Evolutionary conservation across 805 yeast genomes (phyloP).

Genomic region (Maudiozyma turicensis): DNA sequence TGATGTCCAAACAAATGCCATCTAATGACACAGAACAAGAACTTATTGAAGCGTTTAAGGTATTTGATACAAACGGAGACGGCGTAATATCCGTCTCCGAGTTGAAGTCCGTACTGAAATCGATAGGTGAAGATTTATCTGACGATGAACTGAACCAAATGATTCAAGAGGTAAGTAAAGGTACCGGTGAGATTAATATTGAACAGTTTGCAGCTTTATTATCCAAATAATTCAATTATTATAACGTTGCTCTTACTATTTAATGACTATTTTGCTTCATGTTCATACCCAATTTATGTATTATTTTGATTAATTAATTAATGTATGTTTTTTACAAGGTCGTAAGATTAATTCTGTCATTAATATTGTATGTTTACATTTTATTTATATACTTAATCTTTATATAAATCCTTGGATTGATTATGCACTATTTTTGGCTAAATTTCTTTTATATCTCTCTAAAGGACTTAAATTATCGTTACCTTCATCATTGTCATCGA

Average conservation of each 20-base stretch:
- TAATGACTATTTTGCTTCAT: background rate
- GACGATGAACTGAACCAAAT: slow-evolving; percentile 95
- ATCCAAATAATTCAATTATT: slow-evolving; percentile 41
- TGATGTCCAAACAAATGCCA: slow-evolving; percentile 86
- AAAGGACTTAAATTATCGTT: background rate
- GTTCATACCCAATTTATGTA: background rate
- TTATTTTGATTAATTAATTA: too few species aligned
- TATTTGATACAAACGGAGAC: slow-evolving; percentile 91
- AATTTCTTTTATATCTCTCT: slow-evolving; percentile 3
- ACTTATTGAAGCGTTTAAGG: slow-evolving; percentile 94
- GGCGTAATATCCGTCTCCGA: slow-evolving; percentile 94
- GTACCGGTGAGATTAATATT: slow-evolving; percentile 93
- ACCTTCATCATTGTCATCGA: background rate
- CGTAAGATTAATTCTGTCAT: too few species aligned
- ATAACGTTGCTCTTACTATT: background rate
- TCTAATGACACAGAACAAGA: slow-evolving; percentile 96
- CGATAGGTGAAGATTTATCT: slow-evolving; percentile 90
- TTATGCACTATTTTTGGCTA: background rate
- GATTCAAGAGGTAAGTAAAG: slow-evolving; percentile 89
- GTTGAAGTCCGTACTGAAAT: slow-evolving; percentile 88
- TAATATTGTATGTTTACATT: too few species aligned
- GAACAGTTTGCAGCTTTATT: slow-evolving; percentile 88
- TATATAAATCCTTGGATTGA: background rate
- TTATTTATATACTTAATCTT: too few species aligned
- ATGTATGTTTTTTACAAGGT: too few species aligned